Conservation (phyloP, 148 eudicot genomes). For the Spergularia marina region DNA sequence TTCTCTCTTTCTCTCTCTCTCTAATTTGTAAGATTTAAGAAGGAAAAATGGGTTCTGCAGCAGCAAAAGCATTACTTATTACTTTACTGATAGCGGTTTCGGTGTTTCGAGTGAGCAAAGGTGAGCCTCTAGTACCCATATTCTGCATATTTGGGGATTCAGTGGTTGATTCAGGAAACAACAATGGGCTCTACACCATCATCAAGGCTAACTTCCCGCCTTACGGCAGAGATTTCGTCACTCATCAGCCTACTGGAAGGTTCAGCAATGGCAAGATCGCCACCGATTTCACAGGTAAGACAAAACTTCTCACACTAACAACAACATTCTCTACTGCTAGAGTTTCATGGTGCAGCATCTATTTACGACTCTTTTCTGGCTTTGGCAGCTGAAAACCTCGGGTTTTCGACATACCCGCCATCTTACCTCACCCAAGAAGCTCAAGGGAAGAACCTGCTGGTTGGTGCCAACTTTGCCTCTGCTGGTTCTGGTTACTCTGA, state of each 20-base stretch:
- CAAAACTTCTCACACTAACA: not conserved
- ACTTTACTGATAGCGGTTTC: not conserved
- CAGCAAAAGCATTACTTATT: conserved; percentile 13
- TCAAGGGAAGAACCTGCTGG: conserved; percentile 44
- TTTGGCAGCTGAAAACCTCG: conserved; percentile 74
- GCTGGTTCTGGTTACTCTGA: conserved; percentile 84
- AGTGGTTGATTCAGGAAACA: conserved; percentile 79
- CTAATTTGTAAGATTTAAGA: not conserved
- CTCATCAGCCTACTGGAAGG: conserved; percentile 78
- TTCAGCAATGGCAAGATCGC: conserved; percentile 91
- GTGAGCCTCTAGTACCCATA: conserved; percentile 71
- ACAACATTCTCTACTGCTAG: not conserved
- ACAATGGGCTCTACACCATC: conserved; percentile 64
- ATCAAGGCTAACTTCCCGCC: conserved; percentile 86
- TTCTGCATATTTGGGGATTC: conserved; percentile 83
- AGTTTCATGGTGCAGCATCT: not conserved
- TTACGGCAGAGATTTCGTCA: conserved; percentile 78
- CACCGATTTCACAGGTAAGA: conserved; percentile 70
- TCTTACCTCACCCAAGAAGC: conserved; percentile 74
- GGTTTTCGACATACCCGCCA: conserved; percentile 71
- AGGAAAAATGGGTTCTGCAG: conserved; percentile 37
- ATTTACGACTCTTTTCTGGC: not conserved
- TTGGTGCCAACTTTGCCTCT: conserved; percentile 82
- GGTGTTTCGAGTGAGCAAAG: conserved; percentile 19
- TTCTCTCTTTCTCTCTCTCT: not conserved